These are phyloP conservation scores for Rauvolfia tetraphylla DNA, from an alignment of 257 asterid species.

Conservation along the genomic window DNA sequence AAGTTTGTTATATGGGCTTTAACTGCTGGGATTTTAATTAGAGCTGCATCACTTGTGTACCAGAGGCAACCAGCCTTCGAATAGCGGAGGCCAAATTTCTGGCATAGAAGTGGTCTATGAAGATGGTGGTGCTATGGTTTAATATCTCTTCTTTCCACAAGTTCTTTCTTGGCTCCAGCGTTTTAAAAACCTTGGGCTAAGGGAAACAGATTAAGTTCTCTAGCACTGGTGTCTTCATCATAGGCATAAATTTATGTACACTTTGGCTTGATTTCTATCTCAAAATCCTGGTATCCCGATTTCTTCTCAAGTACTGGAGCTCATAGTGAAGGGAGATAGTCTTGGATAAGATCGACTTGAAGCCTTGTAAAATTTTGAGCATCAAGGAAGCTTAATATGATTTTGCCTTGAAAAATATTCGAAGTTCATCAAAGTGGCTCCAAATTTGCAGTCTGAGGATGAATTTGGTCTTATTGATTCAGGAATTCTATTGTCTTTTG, in stretches of 20 bases:
- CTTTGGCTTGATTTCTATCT: background rate
- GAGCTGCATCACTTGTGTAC: constrained; percentile 60
- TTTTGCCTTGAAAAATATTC: too few species aligned
- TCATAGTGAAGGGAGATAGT: too few species aligned
- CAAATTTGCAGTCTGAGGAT: too few species aligned
- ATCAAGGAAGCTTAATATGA: too few species aligned
- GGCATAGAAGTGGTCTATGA: constrained; percentile 49
- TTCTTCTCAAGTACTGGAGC: too few species aligned
- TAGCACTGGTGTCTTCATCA: too few species aligned
- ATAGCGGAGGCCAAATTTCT: constrained; percentile 58
- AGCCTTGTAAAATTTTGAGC: too few species aligned
- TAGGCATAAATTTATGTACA: background rate
- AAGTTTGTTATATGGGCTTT: constrained; percentile 69
- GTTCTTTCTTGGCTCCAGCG: background rate
- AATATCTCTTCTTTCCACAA: background rate
- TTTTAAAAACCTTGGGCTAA: background rate
- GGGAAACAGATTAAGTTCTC: too few species aligned
- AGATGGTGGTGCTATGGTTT: background rate
- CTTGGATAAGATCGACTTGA: too few species aligned
- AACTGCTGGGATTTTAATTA: constrained; percentile 75
- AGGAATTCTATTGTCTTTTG: too few species aligned
- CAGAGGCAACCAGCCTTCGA: constrained; percentile 51
- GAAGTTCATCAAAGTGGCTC: too few species aligned
- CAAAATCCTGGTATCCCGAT: background rate
- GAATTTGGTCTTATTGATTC: too few species aligned